A percentile compares a stretch with the other conserved stretches of the same genome.
phyloP scores from a whole-genome alignment of 495 filamentous ascomycete genomes.

The Hyaloscypha finlandica region DNA sequence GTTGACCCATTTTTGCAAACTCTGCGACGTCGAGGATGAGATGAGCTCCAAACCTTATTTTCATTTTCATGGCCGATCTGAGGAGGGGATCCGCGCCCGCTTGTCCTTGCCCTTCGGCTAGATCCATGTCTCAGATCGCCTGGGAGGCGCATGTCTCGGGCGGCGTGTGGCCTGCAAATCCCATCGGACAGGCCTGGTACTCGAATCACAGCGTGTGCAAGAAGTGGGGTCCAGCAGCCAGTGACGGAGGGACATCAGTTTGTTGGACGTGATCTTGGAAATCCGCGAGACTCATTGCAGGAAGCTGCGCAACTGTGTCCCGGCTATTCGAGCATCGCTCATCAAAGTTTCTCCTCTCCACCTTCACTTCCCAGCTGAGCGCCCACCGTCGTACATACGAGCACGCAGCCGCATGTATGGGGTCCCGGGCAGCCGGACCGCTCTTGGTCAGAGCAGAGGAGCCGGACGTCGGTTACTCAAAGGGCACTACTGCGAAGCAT shows the following conservation, averaged over 20 bases:
- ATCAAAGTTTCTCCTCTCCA: not conserved
- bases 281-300: not conserved
- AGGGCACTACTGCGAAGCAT: not conserved
- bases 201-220: not conserved
- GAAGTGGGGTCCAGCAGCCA: not conserved
- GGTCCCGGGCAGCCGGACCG: slow-evolving; percentile 6
- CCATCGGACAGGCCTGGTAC: not conserved
- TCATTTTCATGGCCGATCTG: not conserved
- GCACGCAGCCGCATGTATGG: not conserved
- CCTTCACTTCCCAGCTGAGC: not conserved
- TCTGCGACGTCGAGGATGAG: slow-evolving; percentile 17
- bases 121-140: slow-evolving; percentile 26
- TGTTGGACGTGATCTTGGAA: not conserved
- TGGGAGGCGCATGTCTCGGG: not conserved
- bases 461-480: not conserved
- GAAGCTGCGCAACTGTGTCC: not conserved
- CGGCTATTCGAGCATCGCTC: slow-evolving; percentile 19
- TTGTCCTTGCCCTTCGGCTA: slow-evolving; percentile 1
- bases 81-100: not conserved
- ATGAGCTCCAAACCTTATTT: slow-evolving; percentile 16
- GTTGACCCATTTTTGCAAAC: slow-evolving; percentile 1
- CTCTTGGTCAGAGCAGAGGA: not conserved
- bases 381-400: slow-evolving; percentile 1
- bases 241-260: not conserved
- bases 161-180: not conserved